Conservation (phyloP, 2,329 filamentous ascomycete genomes). For the Ophiostoma piceae region DNA sequence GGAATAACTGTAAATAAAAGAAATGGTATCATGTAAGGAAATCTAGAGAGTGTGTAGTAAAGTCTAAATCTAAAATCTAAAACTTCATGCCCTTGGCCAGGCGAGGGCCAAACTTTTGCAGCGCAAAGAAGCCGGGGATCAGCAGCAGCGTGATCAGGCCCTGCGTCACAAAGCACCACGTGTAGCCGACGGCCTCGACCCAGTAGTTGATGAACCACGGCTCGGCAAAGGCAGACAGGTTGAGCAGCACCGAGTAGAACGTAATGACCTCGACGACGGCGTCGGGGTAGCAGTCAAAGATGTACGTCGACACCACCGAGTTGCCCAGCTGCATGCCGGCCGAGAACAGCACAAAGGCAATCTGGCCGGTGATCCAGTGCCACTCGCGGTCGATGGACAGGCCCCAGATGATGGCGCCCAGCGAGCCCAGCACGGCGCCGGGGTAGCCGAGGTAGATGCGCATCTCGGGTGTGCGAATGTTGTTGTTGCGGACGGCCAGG, state of each 20-base stretch:
- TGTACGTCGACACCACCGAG: conserved; percentile 41
- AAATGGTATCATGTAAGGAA: conserved; percentile 10
- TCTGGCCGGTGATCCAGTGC: conserved; percentile 54
- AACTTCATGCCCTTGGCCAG: conserved; percentile 15
- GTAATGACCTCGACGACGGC: conserved; percentile 13
- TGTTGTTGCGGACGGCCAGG: conserved; percentile 39
- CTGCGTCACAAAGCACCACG: conserved; percentile 18
- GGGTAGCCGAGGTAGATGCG: conserved; percentile 53
- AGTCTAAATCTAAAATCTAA: neutral
- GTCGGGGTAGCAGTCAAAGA: conserved; percentile 18
- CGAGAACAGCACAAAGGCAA: conserved; percentile 51
- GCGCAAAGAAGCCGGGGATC: neutral
- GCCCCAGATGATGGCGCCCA: conserved; percentile 52
- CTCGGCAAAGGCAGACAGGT: conserved; percentile 18
- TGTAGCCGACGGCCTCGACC: conserved; percentile 17
- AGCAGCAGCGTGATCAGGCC: conserved; percentile 18
- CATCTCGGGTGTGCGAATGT: conserved; percentile 47
- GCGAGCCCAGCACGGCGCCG: conserved; percentile 42
- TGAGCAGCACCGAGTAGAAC: conserved; percentile 16
- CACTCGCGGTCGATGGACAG: conserved; percentile 48
- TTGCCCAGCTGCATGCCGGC: conserved; percentile 54
- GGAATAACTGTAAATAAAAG: neutral
- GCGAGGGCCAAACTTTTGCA: conserved; percentile 8
- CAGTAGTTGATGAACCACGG: conserved; percentile 20
- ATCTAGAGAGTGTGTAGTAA: neutral